Percentiles rank a stretch among this genome's conserved stretches.
Conservation (phyloP, 805 yeast genomes). For the Metschnikowia lunata region DNA sequence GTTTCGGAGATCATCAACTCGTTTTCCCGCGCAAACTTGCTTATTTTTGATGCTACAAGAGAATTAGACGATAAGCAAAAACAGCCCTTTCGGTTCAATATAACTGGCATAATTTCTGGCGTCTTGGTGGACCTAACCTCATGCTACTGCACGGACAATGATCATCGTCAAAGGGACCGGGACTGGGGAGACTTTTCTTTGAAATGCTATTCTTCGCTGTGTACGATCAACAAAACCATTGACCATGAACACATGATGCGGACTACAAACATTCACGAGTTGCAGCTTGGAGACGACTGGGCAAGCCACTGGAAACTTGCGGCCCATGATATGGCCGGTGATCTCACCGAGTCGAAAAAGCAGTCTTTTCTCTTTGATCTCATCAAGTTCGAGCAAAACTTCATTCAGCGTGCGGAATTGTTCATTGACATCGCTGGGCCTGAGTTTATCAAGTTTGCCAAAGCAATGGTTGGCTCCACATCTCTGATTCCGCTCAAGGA, state of each 20-base stretch:
- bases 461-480: slow-evolving; percentile 18
- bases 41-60: background rate
- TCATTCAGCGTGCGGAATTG: slow-evolving; percentile 61
- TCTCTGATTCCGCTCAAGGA: slow-evolving; percentile 29
- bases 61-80: background rate
- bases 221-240: slow-evolving; percentile 25
- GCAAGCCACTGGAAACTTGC: slow-evolving; percentile 62
- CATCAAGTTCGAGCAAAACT: slow-evolving; percentile 65
- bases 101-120: slow-evolving; percentile 28
- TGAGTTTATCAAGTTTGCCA: slow-evolving; percentile 31
- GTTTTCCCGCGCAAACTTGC: slow-evolving; percentile 38
- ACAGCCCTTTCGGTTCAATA: slow-evolving; percentile 3
- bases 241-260: slow-evolving; percentile 17
- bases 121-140: slow-evolving; percentile 41
- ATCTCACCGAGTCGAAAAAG: slow-evolving; percentile 49
- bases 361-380: slow-evolving; percentile 77
- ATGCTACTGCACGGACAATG: slow-evolving; percentile 39
- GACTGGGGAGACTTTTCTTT: slow-evolving; percentile 1
- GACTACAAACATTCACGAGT: slow-evolving; percentile 18
- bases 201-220: slow-evolving; percentile 31
- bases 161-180: slow-evolving; percentile 6
- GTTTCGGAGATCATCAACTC: slow-evolving; percentile 46
- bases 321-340: slow-evolving; percentile 49
- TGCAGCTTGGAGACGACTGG: slow-evolving; percentile 49
- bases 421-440: slow-evolving; percentile 50